Evolutionary conservation across 805 yeast genomes (phyloP), one percentile per base, ranked within the genome.

Genomic region (Myxozyma mucilagina): DNA sequence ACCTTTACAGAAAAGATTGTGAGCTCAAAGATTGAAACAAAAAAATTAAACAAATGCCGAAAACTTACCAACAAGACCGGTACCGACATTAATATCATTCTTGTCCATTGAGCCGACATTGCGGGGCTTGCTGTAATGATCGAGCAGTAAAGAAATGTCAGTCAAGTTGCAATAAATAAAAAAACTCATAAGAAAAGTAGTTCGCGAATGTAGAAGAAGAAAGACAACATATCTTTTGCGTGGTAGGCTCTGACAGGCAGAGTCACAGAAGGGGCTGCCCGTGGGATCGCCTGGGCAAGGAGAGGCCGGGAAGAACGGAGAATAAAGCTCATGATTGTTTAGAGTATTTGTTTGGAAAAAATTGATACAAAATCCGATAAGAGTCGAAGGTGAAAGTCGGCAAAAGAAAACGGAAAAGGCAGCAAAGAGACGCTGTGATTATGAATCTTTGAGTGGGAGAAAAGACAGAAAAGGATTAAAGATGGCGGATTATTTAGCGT

Each of bases 91-190:
- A 16, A 77, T 71, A 61, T 84, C 82, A 57, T 80, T 81, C 76
- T 92, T 91, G 76, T 92, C 90, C 75, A 94, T 78, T 5, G 97
- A 83, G 16, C 99, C 99, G 32, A 94, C 98, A 73, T 94, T 94
- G 76, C 99, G 84, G 63, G 99, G 99, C 78, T 93, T 92, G 71
- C 89, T 86, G 76, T 94, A 94, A 74, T 94, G 99, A 73, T 94
- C 98, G 69, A 93, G 87, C 56, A 93, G 62, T 62, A 56, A 24
- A 61, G n/a, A 10, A 31, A 32, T n/a, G n/a, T n/a, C n/a, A n/a
- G n/a, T n/a, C n/a, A n/a, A n/a, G n/a, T n/a, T n/a, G n/a, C n/a
- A n/a, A n/a, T n/a, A n/a, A n/a, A n/a, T n/a, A n/a, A n/a, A n/a
- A n/a, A n/a, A n/a, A n/a, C n/a, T n/a, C n/a, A n/a, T n/a, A n/a